Evolutionary conservation across 1,284 basidiomycete species (phyloP).

Genomic region (Puccinia polysora): DNA sequence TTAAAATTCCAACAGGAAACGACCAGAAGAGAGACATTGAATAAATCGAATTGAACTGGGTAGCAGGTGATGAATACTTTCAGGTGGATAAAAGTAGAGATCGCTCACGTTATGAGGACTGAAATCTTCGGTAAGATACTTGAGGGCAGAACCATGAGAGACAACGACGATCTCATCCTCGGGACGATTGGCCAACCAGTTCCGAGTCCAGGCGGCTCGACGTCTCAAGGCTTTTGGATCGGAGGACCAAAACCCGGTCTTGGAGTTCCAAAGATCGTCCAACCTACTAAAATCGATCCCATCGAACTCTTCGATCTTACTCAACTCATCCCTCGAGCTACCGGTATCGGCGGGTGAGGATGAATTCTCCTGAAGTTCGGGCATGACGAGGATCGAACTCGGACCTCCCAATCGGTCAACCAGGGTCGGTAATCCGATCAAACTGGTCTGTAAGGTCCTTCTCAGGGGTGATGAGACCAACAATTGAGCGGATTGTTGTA

Average conservation of each 20-base stretch:
- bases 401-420: slow-evolving; percentile 22
- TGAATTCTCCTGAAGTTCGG: slow-evolving; percentile 35
- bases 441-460: slow-evolving; percentile 34
- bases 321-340: slow-evolving; percentile 17
- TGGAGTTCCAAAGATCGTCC: slow-evolving; percentile 36
- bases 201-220: slow-evolving; percentile 33
- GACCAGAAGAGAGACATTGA: too few species aligned
- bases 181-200: slow-evolving; percentile 30
- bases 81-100: not conserved
- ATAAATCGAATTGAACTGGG: too few species aligned
- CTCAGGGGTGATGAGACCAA: slow-evolving; percentile 29
- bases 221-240: slow-evolving; percentile 14
- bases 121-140: slow-evolving; percentile 38
- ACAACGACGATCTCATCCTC: slow-evolving; percentile 40
- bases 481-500: slow-evolving; percentile 32
- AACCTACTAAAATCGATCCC: slow-evolving; percentile 34
- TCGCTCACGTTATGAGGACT: slow-evolving; percentile 12
- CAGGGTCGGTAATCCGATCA: slow-evolving; percentile 17
- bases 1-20: too few species aligned
- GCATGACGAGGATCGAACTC: slow-evolving; percentile 23
- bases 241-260: slow-evolving; percentile 38
- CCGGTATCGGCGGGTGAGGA: slow-evolving; percentile 37
- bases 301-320: slow-evolving; percentile 23
- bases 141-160: slow-evolving; percentile 35
- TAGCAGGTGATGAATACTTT: too few species aligned